Base-by-base conservation (phyloP, 768 basidiomycete species). In the Pleurotus platypus region DNA sequence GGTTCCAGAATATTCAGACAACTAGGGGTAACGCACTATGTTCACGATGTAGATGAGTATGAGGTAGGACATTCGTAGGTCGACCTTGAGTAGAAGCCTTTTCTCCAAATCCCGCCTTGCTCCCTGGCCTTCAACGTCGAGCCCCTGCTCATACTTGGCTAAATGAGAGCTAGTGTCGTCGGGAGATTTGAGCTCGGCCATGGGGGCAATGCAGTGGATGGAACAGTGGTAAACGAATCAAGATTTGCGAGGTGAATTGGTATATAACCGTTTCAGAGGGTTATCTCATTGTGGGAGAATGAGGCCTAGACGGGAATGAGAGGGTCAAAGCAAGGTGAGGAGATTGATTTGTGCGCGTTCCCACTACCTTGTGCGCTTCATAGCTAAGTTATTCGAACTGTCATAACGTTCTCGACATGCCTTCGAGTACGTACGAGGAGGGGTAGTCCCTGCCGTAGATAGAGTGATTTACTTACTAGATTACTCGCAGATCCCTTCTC, bases 41-140 rank as follows among this genome's bases (percentile, higher is more conserved):
- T 56, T 56, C 4, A 62, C 46, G 46, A 63, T 59, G 53, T 61
- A 63, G 43, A 63, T 62, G 39, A 61, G 24, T 20, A 71, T 58
- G 6, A 56, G 46, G 55, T 46, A 46, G 20, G 55, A 45, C 66
- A 75, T 70, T 18, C 73, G 65, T 9, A 72, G 53, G 62, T 79
- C 77, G 43, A 79, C 49, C 56, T 75, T 78, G 51, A 68, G 49
- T 39, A 78, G 20, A 4, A 69, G 58, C 24, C 56, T 58, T 46
- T 57, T 62, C 57, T 68, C 67, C 42, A 67, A 54, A 30, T 56
- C 40, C 24, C 38, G 51, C 27, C 13, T 15, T 12, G 51, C 38
- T 22, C n/a, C 51, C 37, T 40, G 51, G 16, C 38, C 38, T 53
- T 53, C 51, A 4, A 53, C 51, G 18, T 53, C 51, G 39, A 53